Evolutionary conservation across 352 stramenopile genomes (phyloP).

Genomic region (Phytopythium vexans): DNA sequence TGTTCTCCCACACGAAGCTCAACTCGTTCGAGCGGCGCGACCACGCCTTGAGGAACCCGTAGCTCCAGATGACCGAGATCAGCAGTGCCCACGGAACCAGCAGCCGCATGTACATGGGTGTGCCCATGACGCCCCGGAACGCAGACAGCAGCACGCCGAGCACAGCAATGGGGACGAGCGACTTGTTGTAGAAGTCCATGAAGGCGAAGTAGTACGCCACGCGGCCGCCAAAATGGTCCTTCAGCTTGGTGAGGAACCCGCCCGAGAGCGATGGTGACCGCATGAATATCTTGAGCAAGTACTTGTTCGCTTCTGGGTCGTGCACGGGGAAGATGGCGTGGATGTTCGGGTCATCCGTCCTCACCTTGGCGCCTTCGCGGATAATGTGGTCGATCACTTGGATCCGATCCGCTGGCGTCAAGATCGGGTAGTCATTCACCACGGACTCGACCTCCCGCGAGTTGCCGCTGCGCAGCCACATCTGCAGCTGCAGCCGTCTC

Average conservation of each 20-base stretch:
- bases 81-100: constrained; percentile 68
- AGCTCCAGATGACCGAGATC: constrained; percentile 81
- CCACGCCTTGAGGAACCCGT: constrained; percentile 79
- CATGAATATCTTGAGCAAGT: constrained; percentile 73
- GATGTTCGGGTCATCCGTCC: constrained; percentile 42
- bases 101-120: constrained; percentile 79
- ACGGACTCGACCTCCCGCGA: constrained; percentile 68
- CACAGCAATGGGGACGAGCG: constrained; percentile 70
- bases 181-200: constrained; percentile 87
- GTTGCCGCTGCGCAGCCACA: constrained; percentile 72
- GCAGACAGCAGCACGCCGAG: constrained; percentile 68
- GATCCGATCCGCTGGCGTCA: constrained; percentile 73
- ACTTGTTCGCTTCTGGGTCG: constrained; percentile 62
- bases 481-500: constrained; percentile 61
- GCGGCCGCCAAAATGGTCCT: constrained; percentile 80
- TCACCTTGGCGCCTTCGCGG: constrained; percentile 65
- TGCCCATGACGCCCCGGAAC: constrained; percentile 57
- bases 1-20: constrained; percentile 70
- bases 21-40: constrained; percentile 71
- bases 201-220: constrained; percentile 87
- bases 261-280: constrained; percentile 67
- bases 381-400: constrained; percentile 85
- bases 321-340: constrained; percentile 80
- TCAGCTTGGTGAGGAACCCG: constrained; percentile 56
- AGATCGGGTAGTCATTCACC: constrained; percentile 48